phyloP scores from a whole-genome alignment of 768 basidiomycete genomes.

The Phylloporus arenicola region DNA sequence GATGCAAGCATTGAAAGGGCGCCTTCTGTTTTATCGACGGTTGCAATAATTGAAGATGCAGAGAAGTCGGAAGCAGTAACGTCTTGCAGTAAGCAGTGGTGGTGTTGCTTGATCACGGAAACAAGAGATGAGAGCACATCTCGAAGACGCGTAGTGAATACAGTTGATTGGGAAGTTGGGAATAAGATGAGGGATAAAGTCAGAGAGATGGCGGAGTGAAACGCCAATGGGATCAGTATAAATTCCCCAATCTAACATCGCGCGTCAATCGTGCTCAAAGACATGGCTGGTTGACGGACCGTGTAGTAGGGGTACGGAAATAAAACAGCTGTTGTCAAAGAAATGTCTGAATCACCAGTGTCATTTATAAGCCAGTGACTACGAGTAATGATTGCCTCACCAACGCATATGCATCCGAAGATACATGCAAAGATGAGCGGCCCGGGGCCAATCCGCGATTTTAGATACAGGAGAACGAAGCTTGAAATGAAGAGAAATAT shows the following conservation, averaged over 20 bases:
- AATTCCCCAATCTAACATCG: constrained; percentile 40
- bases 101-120: constrained; percentile 42
- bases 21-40: constrained; percentile 38
- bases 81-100: constrained; percentile 38
- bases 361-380: neutral
- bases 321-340: constrained; percentile 50
- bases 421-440: constrained; percentile 54
- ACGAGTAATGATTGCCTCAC: constrained; percentile 29
- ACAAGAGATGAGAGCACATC: constrained; percentile 45
- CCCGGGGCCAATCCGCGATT: constrained; percentile 55
- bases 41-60: constrained; percentile 28
- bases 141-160: constrained; percentile 49
- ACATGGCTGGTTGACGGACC: constrained; percentile 22
- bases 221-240: constrained; percentile 51
- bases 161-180: constrained; percentile 56
- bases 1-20: constrained; percentile 49
- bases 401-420: constrained; percentile 56
- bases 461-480: constrained; percentile 52
- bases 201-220: constrained; percentile 57
- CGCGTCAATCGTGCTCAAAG: neutral
- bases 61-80: constrained; percentile 34
- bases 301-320: constrained; percentile 63
- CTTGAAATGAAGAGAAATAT: constrained; percentile 62
- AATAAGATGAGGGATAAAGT: constrained; percentile 50
- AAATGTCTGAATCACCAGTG: constrained; percentile 41